These are phyloP conservation scores for Clonostachys byssicola DNA, from an alignment of 2,329 filamentous ascomycete genomes.

Conservation along the genomic window DNA sequence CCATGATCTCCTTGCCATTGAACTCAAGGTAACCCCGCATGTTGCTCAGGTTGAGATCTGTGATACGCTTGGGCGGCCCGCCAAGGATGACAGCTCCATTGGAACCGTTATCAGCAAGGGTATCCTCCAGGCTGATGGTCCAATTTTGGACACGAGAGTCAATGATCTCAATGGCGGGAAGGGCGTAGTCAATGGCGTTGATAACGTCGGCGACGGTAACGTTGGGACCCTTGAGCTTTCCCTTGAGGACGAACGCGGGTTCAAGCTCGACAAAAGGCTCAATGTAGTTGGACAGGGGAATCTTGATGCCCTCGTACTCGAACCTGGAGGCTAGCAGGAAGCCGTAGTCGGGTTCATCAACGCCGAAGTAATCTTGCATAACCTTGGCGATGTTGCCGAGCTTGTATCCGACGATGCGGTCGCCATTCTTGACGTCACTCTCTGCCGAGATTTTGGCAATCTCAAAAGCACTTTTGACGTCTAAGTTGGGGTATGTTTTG, in stretches of 20 bases:
- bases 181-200: conserved; percentile 17
- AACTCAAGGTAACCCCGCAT: conserved; percentile 11
- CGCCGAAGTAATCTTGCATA: conserved; percentile 18
- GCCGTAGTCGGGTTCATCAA: conserved; percentile 18
- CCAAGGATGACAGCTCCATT: conserved; percentile 16
- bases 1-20: conserved; percentile 14
- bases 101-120: conserved; percentile 16
- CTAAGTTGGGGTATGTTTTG: conserved; percentile 11
- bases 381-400: conserved; percentile 21
- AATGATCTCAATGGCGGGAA: conserved; percentile 19
- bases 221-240: conserved; percentile 13
- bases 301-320: conserved; percentile 13
- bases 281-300: conserved; percentile 12
- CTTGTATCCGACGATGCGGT: conserved; percentile 17
- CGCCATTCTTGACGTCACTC: conserved; percentile 11
- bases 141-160: conserved; percentile 15
- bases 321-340: conserved; percentile 16
- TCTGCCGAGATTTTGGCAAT: conserved; percentile 12
- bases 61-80: conserved; percentile 12
- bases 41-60: conserved; percentile 13
- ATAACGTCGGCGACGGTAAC: conserved; percentile 17
- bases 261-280: conserved; percentile 19
- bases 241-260: conserved; percentile 16
- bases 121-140: conserved; percentile 15
- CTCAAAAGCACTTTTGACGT: conserved; percentile 12